Percentiles rank a stretch among this genome's conserved stretches.
These are phyloP conservation scores for Rhodosorus marinus DNA, from an alignment of 23 red algal genomes.

Conservation along the genomic window DNA sequence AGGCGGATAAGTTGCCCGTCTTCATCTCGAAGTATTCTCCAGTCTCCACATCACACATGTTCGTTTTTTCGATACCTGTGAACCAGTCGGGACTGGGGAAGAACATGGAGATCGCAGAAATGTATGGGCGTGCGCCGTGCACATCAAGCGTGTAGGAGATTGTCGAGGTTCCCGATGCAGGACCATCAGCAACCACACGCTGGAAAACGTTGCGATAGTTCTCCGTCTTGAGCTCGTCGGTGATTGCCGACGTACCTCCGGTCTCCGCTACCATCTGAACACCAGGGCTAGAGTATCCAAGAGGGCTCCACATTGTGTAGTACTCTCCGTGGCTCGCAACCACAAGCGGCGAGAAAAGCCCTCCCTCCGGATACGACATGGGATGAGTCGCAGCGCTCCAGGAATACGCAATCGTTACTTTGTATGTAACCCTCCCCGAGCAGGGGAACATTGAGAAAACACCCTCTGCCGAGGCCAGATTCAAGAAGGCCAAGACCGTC, in stretches of 20 bases:
- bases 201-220: neutral
- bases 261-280: conserved; percentile 2
- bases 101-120: neutral
- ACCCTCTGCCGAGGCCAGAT: too few relatives aligned
- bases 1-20: neutral
- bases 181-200: neutral
- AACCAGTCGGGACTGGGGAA: conserved; percentile 2
- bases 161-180: neutral
- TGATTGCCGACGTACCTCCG: neutral
- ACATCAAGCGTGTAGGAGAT: neutral
- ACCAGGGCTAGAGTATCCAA: neutral
- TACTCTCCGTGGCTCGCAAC: neutral
- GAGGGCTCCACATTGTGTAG: neutral
- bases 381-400: neutral
- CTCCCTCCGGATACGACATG: neutral
- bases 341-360: neutral
- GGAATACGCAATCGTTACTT: neutral
- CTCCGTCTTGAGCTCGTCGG: neutral
- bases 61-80: neutral
- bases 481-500: too few relatives aligned
- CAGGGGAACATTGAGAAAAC: too few relatives aligned
- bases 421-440: neutral
- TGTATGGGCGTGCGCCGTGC: neutral
- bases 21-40: neutral
- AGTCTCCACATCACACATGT: neutral